Conservation (phyloP, 257 asterid species). For the Rhazya stricta region DNA sequence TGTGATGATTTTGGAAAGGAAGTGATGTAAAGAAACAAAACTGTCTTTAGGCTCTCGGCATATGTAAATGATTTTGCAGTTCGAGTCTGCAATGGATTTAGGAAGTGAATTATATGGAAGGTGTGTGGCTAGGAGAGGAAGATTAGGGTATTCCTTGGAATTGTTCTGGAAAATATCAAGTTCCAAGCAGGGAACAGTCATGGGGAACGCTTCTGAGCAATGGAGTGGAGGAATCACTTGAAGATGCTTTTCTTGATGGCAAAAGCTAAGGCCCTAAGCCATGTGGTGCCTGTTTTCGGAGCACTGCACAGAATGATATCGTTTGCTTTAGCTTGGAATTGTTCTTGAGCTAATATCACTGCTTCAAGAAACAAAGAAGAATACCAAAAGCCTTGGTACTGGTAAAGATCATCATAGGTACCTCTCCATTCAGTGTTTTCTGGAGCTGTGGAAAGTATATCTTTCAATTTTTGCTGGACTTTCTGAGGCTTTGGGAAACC, state of each 20-base stretch:
- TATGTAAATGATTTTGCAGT: conserved; percentile 38
- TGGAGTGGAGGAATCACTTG: neutral
- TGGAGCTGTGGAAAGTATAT: too few relatives aligned
- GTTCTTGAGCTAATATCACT: neutral
- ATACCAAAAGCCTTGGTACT: conserved; percentile 11
- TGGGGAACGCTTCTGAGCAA: conserved; percentile 5
- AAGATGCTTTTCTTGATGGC: conserved; percentile 20
- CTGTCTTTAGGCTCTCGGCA: conserved; percentile 46
- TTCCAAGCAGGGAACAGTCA: conserved; percentile 1
- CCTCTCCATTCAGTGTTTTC: too few relatives aligned
- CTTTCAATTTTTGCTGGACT: too few relatives aligned
- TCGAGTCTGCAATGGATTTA: conserved; percentile 27
- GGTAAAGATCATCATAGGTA: too few relatives aligned
- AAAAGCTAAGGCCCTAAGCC: conserved; percentile 35
- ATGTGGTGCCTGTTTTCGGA: conserved; percentile 43
- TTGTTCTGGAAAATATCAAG: neutral
- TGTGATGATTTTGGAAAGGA: conserved; percentile 21
- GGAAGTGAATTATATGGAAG: conserved; percentile 36
- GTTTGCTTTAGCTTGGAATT: conserved; percentile 21
- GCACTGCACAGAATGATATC: conserved; percentile 32
- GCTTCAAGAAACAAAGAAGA: neutral
- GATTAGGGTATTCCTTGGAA: neutral
- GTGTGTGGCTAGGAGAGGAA: conserved; percentile 38
- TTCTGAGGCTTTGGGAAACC: too few relatives aligned
- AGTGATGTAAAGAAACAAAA: conserved; percentile 37